Base-by-base conservation (phyloP, 164 flowering plant species). In the Berberis thunbergii region DNA sequence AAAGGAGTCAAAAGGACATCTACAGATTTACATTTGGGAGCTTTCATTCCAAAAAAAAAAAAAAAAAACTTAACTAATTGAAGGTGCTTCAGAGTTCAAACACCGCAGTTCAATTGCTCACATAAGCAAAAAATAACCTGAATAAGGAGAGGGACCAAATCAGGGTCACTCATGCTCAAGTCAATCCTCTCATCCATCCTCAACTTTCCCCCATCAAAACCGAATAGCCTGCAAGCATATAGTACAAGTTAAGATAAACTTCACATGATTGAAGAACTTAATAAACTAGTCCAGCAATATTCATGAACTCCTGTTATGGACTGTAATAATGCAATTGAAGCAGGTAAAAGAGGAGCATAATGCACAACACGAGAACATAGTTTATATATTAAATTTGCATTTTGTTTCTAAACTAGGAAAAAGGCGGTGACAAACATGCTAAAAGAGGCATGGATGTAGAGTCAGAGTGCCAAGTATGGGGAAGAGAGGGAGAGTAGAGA, bases 141-240 rank as follows among this genome's bases (percentile, higher is more conserved):
- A 70, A 94, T 66, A 69, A 94, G 73, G 66, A 94, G 96, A 54
- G 98, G 98, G 63, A 94, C 94, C 54, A 94, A 79, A 77, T 94
- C 98, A 67, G 85, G 83, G 71, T 94, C 96, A 72, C 94, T 89
- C 98, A 94, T 91, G 80, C 98, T 83, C 53, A 94, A 79, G 69
- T 91, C 86, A 64, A 94, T 75, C 66, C 93, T 75, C 75, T 91
- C 93, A 81, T 91, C 98, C 95, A 94, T 91, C 73, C 86, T 79
- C 83, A 94, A 76, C 77, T 83, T 94, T 38, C 95, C 91, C 0
- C 83, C 92, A 83, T 87, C 85, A 69, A 73, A 88, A 44, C 87
- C 91, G 75, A 90, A 81, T 60, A 94, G 78, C 90, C 98, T 93
- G 72, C 58, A 85, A 57, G 38, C 39, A 60, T 57, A 62, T 9